phyloP scores from a whole-genome alignment of 352 stramenopile genomes.

The Phytopythium ostracodes region DNA sequence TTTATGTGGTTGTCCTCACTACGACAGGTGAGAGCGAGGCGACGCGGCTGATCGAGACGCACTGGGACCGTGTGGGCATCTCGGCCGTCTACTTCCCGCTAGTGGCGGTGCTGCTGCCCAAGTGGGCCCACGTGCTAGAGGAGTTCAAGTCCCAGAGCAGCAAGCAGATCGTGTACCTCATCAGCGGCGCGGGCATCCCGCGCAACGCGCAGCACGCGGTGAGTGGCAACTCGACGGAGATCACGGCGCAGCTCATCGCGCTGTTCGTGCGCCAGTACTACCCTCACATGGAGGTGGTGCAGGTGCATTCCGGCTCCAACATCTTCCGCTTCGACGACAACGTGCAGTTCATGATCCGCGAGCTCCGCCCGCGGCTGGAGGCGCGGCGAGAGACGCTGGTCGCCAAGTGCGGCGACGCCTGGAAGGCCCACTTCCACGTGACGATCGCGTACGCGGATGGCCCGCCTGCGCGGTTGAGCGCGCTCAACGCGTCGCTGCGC shows the following conservation, averaged over 20 bases:
- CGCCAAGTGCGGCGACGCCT: slow-evolving; percentile 87
- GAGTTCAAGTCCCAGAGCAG: slow-evolving; percentile 76
- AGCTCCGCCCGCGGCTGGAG: slow-evolving; percentile 93
- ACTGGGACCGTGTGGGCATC: slow-evolving; percentile 70
- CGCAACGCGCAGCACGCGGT: slow-evolving; percentile 91
- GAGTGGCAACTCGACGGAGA: slow-evolving; percentile 95
- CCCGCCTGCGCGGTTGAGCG: slow-evolving; percentile 92
- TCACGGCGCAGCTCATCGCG: slow-evolving; percentile 90
- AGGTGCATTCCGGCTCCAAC: slow-evolving; percentile 95
- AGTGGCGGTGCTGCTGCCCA: slow-evolving; percentile 91
- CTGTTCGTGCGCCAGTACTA: slow-evolving; percentile 92
- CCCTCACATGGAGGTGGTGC: slow-evolving; percentile 90
- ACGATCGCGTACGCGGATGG: slow-evolving; percentile 97
- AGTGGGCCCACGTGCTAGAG: slow-evolving; percentile 85
- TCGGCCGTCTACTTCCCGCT: slow-evolving; percentile 95
- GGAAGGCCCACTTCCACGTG: slow-evolving; percentile 93
- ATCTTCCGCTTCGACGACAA: slow-evolving; percentile 96
- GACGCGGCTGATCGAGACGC: slow-evolving; percentile 48
- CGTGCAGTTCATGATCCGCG: slow-evolving; percentile 95
- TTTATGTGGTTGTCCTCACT: not conserved
- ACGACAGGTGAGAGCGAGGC: slow-evolving; percentile 41
- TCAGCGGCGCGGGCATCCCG: slow-evolving; percentile 94
- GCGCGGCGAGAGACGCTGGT: slow-evolving; percentile 93
- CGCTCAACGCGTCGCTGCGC: slow-evolving; percentile 94
- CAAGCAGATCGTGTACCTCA: slow-evolving; percentile 94